phyloP scores from a whole-genome alignment of 2,329 filamentous ascomycete genomes.

The Dissoconium aciculare region DNA sequence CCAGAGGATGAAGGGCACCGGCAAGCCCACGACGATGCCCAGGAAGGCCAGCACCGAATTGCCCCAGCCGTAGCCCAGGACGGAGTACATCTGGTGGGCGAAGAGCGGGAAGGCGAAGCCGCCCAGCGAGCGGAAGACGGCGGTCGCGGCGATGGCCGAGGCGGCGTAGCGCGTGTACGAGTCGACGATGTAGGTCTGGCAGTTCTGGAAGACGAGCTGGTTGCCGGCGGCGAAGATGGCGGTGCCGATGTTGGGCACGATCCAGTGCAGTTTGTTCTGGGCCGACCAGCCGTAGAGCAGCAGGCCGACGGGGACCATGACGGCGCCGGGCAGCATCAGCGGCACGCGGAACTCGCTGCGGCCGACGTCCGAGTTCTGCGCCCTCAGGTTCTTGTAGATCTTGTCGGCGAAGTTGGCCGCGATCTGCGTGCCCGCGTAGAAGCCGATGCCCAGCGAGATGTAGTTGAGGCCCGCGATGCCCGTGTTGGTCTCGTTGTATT shows the following conservation, averaged over 20 bases:
- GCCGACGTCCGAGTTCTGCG: slow-evolving; percentile 25
- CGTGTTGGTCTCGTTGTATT: slow-evolving; percentile 13
- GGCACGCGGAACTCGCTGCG: slow-evolving; percentile 33
- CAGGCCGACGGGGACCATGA: slow-evolving; percentile 40
- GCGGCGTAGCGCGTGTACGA: slow-evolving; percentile 35
- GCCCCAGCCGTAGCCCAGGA: slow-evolving; percentile 36
- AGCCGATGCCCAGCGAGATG: slow-evolving; percentile 44
- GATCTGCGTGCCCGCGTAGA: slow-evolving; percentile 38
- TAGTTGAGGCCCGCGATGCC: slow-evolving; percentile 26
- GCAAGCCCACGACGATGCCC: slow-evolving; percentile 37
- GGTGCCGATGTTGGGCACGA: slow-evolving; percentile 46
- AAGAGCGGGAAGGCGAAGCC: slow-evolving; percentile 48
- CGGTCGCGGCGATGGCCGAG: slow-evolving; percentile 39
- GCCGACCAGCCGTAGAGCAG: slow-evolving; percentile 47
- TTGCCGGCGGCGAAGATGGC: slow-evolving; percentile 40
- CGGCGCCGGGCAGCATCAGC: slow-evolving; percentile 39
- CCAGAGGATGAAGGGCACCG: slow-evolving; percentile 34
- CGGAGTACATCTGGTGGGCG: slow-evolving; percentile 36
- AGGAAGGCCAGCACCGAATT: slow-evolving; percentile 42
- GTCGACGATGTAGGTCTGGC: slow-evolving; percentile 49
- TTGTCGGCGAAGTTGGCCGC: slow-evolving; percentile 24
- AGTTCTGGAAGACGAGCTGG: slow-evolving; percentile 42
- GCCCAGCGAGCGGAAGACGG: slow-evolving; percentile 40
- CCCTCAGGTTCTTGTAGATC: slow-evolving; percentile 25
- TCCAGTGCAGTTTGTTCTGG: slow-evolving; percentile 40